Evolutionary conservation across 1,284 basidiomycete species (phyloP).

Genomic region (Cronartium quercuum): DNA sequence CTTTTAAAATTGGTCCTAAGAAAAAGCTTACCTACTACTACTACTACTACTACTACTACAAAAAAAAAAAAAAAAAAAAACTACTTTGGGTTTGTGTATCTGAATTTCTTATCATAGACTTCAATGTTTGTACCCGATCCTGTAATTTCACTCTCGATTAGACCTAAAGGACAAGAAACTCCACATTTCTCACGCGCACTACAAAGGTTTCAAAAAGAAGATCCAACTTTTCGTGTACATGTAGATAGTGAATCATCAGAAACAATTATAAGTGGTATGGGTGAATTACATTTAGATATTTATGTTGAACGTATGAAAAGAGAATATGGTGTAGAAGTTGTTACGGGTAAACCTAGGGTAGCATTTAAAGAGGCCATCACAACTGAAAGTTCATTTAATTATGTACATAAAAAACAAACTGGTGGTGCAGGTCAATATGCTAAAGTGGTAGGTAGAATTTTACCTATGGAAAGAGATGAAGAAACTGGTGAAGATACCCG

Average conservation of each 20-base stretch:
- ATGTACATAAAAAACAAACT: conserved; percentile 97
- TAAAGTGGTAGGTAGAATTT: conserved; percentile 82
- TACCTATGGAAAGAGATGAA: conserved; percentile 64
- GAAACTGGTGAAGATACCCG: conserved; percentile 51
- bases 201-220: conserved; percentile 97
- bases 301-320: conserved; percentile 98
- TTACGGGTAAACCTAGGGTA: conserved; percentile 91
- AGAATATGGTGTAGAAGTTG: conserved; percentile 91
- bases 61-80: neutral
- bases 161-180: conserved; percentile 82
- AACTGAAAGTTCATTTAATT: conserved; percentile 71
- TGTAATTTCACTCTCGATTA: conserved; percentile 91
- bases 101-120: conserved; percentile 57
- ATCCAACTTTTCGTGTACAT: conserved; percentile 97
- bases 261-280: conserved; percentile 99
- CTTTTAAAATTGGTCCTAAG: neutral
- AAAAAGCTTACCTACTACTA: neutral
- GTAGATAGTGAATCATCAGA: conserved; percentile 89
- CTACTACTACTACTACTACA: neutral
- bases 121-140: conserved; percentile 99
- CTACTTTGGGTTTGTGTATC: neutral
- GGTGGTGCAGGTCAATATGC: conserved; percentile 97
- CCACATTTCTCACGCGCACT: conserved; percentile 94
- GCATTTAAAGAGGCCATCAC: conserved; percentile 95
- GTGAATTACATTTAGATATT: conserved; percentile 96